phyloP scores from a whole-genome alignment of 176 grass and related monocot species.

The Hordeum marinum region DNA sequence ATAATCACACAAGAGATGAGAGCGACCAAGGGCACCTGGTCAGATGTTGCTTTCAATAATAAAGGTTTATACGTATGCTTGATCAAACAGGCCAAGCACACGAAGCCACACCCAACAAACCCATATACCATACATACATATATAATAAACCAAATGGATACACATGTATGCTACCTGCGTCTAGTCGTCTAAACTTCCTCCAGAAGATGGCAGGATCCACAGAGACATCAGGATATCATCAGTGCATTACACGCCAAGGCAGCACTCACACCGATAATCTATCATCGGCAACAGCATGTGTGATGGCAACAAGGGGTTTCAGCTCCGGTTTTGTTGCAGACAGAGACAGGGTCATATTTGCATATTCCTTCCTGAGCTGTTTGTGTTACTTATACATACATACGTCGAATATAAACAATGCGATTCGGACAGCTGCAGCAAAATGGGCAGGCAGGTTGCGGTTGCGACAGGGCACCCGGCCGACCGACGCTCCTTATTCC shows the following conservation, averaged over 20 bases:
- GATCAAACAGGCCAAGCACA: background rate
- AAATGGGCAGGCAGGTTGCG: background rate
- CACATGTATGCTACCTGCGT: background rate
- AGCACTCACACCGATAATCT: background rate
- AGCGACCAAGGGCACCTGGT: background rate
- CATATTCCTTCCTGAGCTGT: background rate
- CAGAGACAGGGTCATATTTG: background rate
- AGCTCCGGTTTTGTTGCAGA: background rate
- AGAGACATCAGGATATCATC: background rate
- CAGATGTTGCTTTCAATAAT: background rate
- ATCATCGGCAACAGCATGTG: background rate
- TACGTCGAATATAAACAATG: slow-evolving; percentile 8
- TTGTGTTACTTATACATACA: slow-evolving; percentile 6
- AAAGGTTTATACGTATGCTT: background rate
- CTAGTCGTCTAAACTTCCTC: background rate
- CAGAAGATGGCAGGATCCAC: background rate
- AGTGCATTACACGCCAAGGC: background rate
- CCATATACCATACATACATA: background rate
- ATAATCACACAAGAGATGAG: background rate
- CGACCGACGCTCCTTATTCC: slow-evolving; percentile 36
- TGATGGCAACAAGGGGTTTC: too few species aligned
- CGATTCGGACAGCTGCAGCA: background rate
- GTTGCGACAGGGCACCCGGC: slow-evolving; percentile 1
- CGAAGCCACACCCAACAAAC: background rate
- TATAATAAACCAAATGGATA: background rate